Conservation (phyloP, 306 rosid genomes). For the Erythrophleum fordii region DNA sequence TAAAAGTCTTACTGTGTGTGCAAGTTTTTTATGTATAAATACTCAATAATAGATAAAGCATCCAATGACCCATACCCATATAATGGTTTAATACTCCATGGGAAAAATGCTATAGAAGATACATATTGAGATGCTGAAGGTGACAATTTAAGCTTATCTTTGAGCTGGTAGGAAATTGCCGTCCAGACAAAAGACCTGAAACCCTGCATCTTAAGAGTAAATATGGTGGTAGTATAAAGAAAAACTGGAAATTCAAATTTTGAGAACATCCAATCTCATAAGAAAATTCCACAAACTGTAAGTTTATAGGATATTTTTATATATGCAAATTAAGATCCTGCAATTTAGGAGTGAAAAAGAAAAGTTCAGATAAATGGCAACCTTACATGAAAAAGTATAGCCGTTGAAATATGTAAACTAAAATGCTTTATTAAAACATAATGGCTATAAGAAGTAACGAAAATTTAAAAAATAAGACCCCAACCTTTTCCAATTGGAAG, state of each 20-base stretch:
- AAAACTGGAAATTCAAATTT: neutral
- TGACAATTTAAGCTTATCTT: conserved; percentile 58
- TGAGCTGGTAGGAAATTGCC: conserved; percentile 67
- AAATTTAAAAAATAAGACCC: neutral
- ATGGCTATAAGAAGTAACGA: neutral
- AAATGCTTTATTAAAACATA: neutral
- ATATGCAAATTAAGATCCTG: neutral
- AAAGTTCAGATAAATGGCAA: neutral
- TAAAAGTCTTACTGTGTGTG: neutral
- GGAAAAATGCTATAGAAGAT: conserved; percentile 57
- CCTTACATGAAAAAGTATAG: neutral
- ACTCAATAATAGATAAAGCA: neutral
- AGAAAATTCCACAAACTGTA: neutral
- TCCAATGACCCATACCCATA: conserved; percentile 52
- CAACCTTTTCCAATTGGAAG: neutral
- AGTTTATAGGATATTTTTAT: neutral
- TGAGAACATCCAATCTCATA: neutral
- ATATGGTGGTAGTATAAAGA: neutral
- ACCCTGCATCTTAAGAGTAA: conserved; percentile 43
- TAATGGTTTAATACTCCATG: conserved; percentile 69
- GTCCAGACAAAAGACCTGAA: conserved; percentile 73
- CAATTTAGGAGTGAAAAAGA: neutral
- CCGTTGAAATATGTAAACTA: neutral
- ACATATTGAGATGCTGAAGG: conserved; percentile 64
- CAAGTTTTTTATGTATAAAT: neutral